phyloP scores from a whole-genome alignment of 192 early-diverging fungal genomes.

The Coemansia sp. region DNA sequence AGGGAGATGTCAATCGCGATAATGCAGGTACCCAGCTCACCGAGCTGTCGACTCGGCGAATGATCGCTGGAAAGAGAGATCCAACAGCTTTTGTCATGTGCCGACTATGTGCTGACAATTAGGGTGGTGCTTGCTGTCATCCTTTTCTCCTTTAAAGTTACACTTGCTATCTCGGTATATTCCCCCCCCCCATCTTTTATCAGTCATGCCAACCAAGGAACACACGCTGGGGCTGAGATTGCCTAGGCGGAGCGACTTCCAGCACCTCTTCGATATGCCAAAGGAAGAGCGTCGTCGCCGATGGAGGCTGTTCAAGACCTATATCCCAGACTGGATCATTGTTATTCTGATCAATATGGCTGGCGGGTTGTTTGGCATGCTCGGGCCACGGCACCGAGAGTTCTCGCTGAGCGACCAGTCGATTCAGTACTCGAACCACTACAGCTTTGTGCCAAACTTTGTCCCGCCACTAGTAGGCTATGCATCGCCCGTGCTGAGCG shows the following conservation, averaged over 20 bases:
- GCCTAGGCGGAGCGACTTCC: constrained; percentile 22
- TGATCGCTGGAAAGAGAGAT: not conserved
- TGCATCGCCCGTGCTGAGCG: constrained; percentile 32
- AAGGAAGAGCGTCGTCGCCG: constrained; percentile 31
- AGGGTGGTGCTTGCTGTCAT: not conserved
- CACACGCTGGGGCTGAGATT: constrained; percentile 11
- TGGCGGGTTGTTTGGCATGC: constrained; percentile 60
- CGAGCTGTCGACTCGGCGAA: not conserved
- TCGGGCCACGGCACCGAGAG: constrained; percentile 66
- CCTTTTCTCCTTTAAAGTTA: not conserved
- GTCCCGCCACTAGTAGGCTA: constrained; percentile 49
- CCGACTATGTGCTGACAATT: not conserved
- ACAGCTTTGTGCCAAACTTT: constrained; percentile 43
- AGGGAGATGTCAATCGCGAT: no score
- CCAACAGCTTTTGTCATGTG: not conserved
- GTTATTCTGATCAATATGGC: constrained; percentile 60
- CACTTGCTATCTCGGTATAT: not conserved
- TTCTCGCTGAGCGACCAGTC: constrained; percentile 70
- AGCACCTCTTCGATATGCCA: constrained; percentile 15
- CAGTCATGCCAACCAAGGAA: not conserved
- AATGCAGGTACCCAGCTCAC: not conserved
- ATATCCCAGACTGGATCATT: constrained; percentile 60
- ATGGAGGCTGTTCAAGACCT: constrained; percentile 34
- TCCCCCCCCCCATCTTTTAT: no score
- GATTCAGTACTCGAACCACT: constrained; percentile 63